These are phyloP conservation scores for Xylaria sp. DNA, from an alignment of 2,329 filamentous ascomycete species.

Conservation along the genomic window DNA sequence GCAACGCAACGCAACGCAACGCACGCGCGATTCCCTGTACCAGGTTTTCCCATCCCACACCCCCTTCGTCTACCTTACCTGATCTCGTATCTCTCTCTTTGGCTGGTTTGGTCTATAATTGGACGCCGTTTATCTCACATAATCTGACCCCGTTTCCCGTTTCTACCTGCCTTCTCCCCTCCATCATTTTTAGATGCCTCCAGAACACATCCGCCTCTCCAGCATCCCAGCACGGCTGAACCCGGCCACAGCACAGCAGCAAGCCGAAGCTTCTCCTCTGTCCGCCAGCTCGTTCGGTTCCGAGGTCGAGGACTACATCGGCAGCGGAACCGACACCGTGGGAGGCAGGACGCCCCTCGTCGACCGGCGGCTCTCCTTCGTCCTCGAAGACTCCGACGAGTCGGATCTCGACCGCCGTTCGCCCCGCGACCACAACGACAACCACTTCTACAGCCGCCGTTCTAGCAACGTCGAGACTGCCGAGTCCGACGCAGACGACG, in stretches of 20 bases:
- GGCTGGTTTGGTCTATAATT: neutral
- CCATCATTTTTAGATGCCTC: constrained; percentile 27
- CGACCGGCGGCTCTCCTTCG: constrained; percentile 27
- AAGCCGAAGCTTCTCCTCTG: constrained; percentile 26
- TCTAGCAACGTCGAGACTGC: constrained; percentile 23
- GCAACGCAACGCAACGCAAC: too few relatives aligned
- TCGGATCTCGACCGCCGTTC: constrained; percentile 11
- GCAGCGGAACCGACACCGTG: constrained; percentile 32
- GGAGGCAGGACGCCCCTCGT: constrained; percentile 31
- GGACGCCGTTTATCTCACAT: neutral
- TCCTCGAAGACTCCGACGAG: constrained; percentile 25
- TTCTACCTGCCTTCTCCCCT: constrained; percentile 6
- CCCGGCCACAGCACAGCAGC: constrained; percentile 18
- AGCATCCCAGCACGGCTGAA: constrained; percentile 30
- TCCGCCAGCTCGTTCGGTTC: constrained; percentile 31
- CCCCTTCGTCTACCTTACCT: neutral
- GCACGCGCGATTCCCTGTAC: neutral
- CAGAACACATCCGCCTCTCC: constrained; percentile 32
- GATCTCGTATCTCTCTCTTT: neutral
- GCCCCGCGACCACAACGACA: neutral
- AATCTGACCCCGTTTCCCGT: neutral
- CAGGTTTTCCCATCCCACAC: neutral
- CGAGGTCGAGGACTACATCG: constrained; percentile 33
- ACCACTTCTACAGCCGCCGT: constrained; percentile 9
- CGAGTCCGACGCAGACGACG: constrained; percentile 39